Conservation (phyloP, 257 asterid species). For the Striga asiatica region DNA sequence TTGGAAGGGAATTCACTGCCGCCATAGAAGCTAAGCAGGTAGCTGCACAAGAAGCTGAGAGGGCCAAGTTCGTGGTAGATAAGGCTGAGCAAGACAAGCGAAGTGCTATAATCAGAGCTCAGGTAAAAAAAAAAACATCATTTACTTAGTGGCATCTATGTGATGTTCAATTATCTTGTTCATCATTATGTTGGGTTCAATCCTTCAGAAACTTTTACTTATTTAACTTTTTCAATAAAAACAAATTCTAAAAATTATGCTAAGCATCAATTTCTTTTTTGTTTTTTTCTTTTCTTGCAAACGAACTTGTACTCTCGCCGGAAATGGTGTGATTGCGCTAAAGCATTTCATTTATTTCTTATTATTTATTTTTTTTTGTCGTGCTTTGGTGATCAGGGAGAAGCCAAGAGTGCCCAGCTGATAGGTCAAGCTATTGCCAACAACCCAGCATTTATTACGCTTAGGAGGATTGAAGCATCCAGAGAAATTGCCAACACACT, state of each 20-base stretch:
- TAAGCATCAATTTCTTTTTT: neutral
- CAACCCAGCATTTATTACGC: slow-evolving; percentile 2
- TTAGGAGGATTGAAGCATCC: slow-evolving; percentile 6
- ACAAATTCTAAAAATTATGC: no score
- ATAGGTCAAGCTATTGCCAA: slow-evolving; percentile 3
- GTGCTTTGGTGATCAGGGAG: slow-evolving; percentile 10
- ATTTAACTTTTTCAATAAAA: no score
- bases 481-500: slow-evolving; percentile 1
- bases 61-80: slow-evolving; percentile 27
- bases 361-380: no score
- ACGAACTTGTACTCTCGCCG: no score
- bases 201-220: no score
- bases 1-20: slow-evolving; percentile 65
- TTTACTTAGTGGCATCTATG: neutral
- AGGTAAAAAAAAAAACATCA: slow-evolving; percentile 4
- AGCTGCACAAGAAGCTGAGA: slow-evolving; percentile 38
- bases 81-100: slow-evolving; percentile 24
- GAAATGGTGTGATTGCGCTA: neutral
- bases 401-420: slow-evolving; percentile 1
- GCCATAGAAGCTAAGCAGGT: slow-evolving; percentile 93
- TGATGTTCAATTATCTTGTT: neutral
- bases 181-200: no score
- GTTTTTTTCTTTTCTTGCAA: no score
- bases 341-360: no score
- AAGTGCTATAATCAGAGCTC: slow-evolving; percentile 21